Percentiles rank a stretch among this genome's conserved stretches.
These are phyloP conservation scores for Teunomyces tritomae DNA, from an alignment of 805 yeast genomes.

Conservation along the genomic window DNA sequence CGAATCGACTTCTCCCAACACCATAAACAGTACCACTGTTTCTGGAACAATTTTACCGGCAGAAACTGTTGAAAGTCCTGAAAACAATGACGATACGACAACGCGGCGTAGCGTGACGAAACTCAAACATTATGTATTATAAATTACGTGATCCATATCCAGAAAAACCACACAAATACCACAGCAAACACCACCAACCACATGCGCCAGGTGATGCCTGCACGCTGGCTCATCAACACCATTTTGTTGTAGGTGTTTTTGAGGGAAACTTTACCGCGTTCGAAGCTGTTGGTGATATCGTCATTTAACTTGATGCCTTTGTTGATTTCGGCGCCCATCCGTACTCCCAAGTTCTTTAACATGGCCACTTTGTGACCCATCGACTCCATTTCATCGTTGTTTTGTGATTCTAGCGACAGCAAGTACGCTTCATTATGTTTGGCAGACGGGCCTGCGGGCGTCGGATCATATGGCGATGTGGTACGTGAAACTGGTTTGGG, in stretches of 20 bases:
- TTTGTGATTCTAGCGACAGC: constrained; percentile 43
- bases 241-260: constrained; percentile 42
- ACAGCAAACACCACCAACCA: constrained; percentile 40
- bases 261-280: constrained; percentile 37
- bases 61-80: background rate
- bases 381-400: constrained; percentile 38
- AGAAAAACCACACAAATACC: constrained; percentile 39
- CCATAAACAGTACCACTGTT: constrained; percentile 10
- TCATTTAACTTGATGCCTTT: constrained; percentile 39
- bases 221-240: constrained; percentile 45
- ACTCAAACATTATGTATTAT: constrained; percentile 6
- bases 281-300: constrained; percentile 39
- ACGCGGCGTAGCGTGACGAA: background rate
- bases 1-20: constrained; percentile 6
- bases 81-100: background rate
- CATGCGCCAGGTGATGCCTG: constrained; percentile 45
- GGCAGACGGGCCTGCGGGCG: constrained; percentile 23
- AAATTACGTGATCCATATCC: constrained; percentile 36
- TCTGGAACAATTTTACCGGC: constrained; percentile 10
- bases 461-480: constrained; percentile 39
- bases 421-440: constrained; percentile 42
- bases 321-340: constrained; percentile 45
- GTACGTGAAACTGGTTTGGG: constrained; percentile 28
- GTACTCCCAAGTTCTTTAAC: constrained; percentile 39
- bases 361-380: constrained; percentile 42